A percentile compares a stretch with the other conserved stretches of the same genome.
Evolutionary conservation across 306 rosid species (phyloP).

Genomic region (Rosa multiflora): DNA sequence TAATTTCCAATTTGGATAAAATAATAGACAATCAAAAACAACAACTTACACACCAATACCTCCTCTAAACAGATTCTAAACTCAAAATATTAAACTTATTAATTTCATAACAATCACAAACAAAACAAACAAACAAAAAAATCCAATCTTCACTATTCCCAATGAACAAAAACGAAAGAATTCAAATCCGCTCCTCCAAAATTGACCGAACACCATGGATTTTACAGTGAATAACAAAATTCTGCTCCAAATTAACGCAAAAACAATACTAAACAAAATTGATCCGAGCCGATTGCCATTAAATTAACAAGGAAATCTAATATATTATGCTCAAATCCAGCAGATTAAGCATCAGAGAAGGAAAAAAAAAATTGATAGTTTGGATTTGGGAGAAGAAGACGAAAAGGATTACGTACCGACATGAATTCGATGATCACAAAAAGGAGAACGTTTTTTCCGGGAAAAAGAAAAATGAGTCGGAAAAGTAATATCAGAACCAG

Average conservation of each 20-base stretch:
- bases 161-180: background rate
- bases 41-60: background rate
- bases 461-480: constrained; percentile 35
- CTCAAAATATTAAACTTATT: background rate
- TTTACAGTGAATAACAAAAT: background rate
- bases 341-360: constrained; percentile 15
- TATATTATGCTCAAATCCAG: constrained; percentile 22
- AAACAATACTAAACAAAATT: background rate
- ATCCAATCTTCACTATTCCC: background rate
- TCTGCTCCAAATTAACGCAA: background rate
- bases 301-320: constrained; percentile 7
- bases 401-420: constrained; percentile 69
- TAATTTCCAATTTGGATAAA: background rate
- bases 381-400: constrained; percentile 1
- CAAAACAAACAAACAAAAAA: background rate
- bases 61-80: background rate
- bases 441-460: constrained; percentile 21
- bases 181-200: background rate
- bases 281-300: background rate
- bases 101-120: background rate
- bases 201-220: background rate
- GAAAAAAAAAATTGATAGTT: background rate
- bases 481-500: constrained; percentile 16
- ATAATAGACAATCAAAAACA: background rate
- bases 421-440: constrained; percentile 51